Base-by-base conservation (phyloP, 2,329 filamentous ascomycete species). In the Phyllosticta paracitricarpa region DNA sequence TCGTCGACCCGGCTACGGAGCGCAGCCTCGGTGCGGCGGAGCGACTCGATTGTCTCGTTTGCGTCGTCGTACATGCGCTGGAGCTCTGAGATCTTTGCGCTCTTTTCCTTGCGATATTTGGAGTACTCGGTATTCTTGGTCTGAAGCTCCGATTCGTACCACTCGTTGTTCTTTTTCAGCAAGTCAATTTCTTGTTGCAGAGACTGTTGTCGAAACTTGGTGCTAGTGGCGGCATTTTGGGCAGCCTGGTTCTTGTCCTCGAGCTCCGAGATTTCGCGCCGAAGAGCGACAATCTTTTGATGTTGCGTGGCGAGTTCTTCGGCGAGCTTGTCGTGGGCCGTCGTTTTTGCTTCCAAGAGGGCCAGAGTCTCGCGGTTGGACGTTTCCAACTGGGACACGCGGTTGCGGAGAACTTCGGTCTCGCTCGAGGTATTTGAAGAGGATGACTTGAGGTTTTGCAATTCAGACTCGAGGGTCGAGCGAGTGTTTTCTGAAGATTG, bases 41-140 rank as follows among this genome's bases (percentile, higher is more conserved):
- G 78, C 9, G 88, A 83, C 61, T 96, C 91, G 58, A 91, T 82
- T 33, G 83, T 87, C 22, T 89, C 87, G 65, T 83, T 86, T 54
- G 88, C 85, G 66, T 99, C 94, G 67, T 97, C 93, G 66, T 93
- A 89, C 63, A 89, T 84, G 59, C 91, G 89, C 74, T 97, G 89
- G 28, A 99, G 83, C 69, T 95, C 89, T 8, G 91, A 84, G 67
- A 97, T 90, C 51, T 89, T 88, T 1, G 91, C 87, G 64, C 89
- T 89, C 80, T 97, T 97, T 72, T 99, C 94, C 71, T 96, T 97
- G 65, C 94, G 86, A 75, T 89, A 93, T 70, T 92, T 96, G 66
- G 93, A 83, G 56, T 91, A 86, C 71, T 99, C 94, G 8, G 87
- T 84, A 64, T 84, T 87, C 77, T 96, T 96, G 0, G 89, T 92